Evolutionary conservation across 1,284 basidiomycete species (phyloP), one percentile per base, ranked within the genome.

Genomic region (Mycosarcoma maydis): DNA sequence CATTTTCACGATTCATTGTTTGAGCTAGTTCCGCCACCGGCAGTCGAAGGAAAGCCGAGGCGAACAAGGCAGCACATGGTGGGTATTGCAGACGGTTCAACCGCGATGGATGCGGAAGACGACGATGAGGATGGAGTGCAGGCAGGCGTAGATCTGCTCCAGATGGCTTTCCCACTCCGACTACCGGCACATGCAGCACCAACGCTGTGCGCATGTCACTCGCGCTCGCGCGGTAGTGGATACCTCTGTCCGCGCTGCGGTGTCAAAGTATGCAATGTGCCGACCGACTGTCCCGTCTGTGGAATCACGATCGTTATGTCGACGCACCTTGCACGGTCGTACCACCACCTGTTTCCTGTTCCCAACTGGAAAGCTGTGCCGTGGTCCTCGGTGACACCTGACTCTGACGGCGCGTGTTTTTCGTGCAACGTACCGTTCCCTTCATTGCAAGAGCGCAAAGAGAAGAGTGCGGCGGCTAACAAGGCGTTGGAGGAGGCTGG

Each of bases 281-380:
- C 95, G 33, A 98, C 95, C 6, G 96, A 98, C 81, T 99, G 95
- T 80, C 91, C 95, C 76, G 90, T 98, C 26, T 98, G 95, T 78
- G 92, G 93, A 3, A 85, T 99, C 69, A 97, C 98, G 88, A 92
- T 98, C 67, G 95, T 99, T 67, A 94, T 92, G 84, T 92, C 92
- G 52, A 95, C 96, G 6, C 96, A 98, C 84, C 86, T 99, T 42
- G 95, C 95, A 20, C 86, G 95, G 69, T 96, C 93, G 78, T 96
- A 95, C 82, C 91, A 94, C 76, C 94, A 95, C 80, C 82, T 96
- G 32, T 96, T 96, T 80, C 93, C 94, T 0, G 93, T 94, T 23
- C 89, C 89, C 75, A 85, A 89, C 9, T 95, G 90, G 82, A 83
- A 86, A 59, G 86, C 90, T 11, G 87, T 94, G 7, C 39, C 46